A percentile compares a stretch with the other conserved stretches of the same genome.
phyloP scores from a whole-genome alignment of 2,329 filamentous ascomycete species.

The Botrytis byssoidea region DNA sequence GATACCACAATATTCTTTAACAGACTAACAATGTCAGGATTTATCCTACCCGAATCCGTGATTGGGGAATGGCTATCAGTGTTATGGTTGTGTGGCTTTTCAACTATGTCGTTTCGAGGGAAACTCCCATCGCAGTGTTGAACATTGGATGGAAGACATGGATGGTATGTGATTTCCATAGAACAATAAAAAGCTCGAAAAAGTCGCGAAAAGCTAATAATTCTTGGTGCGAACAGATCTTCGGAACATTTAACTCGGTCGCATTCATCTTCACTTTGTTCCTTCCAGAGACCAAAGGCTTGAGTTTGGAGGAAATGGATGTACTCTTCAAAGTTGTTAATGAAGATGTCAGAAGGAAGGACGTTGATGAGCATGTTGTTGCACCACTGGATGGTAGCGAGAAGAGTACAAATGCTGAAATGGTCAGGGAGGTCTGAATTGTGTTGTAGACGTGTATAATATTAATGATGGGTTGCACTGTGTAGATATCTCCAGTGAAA shows the following conservation, averaged over 20 bases:
- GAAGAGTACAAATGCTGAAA: background rate
- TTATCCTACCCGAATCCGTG: constrained; percentile 40
- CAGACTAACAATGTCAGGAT: background rate
- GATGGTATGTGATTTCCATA: constrained; percentile 19
- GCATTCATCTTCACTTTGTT: constrained; percentile 45
- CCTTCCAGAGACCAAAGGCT: constrained; percentile 26
- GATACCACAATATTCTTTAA: background rate
- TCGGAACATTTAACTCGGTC: constrained; percentile 22
- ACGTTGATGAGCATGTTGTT: constrained; percentile 20
- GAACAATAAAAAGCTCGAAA: background rate
- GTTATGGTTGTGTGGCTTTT: constrained; percentile 51
- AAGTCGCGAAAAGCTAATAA: background rate
- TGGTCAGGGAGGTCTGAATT: background rate
- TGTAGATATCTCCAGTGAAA: background rate
- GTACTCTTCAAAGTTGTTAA: constrained; percentile 23
- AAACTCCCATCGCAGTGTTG: constrained; percentile 50
- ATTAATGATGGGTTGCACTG: background rate
- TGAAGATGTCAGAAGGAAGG: constrained; percentile 17
- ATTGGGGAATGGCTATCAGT: constrained; percentile 48
- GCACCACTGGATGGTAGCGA: background rate
- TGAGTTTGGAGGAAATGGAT: constrained; percentile 27
- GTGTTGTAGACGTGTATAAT: background rate
- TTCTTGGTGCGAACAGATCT: constrained; percentile 16
- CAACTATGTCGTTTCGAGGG: constrained; percentile 51
- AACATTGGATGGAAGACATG: constrained; percentile 43